phyloP scores from a whole-genome alignment of 192 early-diverging fungal genomes.

The Mortierella alpina region DNA sequence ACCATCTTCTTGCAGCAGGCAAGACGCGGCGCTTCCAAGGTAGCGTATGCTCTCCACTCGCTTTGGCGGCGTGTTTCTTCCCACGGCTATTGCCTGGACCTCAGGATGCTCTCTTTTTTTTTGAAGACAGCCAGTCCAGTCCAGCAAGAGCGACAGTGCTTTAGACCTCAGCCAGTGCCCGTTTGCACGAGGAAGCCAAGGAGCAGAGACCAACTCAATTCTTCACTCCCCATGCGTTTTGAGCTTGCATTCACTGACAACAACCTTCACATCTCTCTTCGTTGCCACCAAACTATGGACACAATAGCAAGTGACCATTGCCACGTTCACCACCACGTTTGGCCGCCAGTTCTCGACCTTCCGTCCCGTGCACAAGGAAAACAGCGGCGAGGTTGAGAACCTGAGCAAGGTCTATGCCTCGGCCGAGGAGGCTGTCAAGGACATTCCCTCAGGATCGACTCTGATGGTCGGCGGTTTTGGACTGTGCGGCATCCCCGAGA shows the following conservation, averaged over 20 bases:
- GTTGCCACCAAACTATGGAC: background rate
- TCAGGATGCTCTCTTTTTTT: background rate
- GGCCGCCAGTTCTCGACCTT: slow-evolving; percentile 49
- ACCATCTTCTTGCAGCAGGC: slow-evolving; percentile 47
- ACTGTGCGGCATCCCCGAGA: slow-evolving; percentile 85
- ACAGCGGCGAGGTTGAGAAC: slow-evolving; percentile 24
- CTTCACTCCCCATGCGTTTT: too few species aligned
- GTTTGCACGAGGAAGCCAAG: too few species aligned
- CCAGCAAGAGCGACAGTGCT: too few species aligned
- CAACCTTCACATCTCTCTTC: background rate
- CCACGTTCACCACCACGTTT: slow-evolving; percentile 30
- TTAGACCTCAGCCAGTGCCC: too few species aligned
- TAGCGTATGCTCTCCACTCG: background rate
- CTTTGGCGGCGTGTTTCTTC: slow-evolving; percentile 2
- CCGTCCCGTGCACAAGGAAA: slow-evolving; percentile 20
- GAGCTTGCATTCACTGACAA: too few species aligned
- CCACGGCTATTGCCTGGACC: background rate
- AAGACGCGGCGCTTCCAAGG: slow-evolving; percentile 38
- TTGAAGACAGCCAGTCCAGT: background rate
- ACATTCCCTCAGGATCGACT: slow-evolving; percentile 66
- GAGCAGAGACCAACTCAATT: too few species aligned
- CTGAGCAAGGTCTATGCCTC: slow-evolving; percentile 67
- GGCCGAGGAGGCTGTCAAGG: slow-evolving; percentile 70
- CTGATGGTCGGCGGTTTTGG: slow-evolving; percentile 80
- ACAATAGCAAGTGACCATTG: slow-evolving; percentile 33